Conservation (phyloP, 1,284 basidiomycete genomes). For the Sphaerobolus stellatus region DNA sequence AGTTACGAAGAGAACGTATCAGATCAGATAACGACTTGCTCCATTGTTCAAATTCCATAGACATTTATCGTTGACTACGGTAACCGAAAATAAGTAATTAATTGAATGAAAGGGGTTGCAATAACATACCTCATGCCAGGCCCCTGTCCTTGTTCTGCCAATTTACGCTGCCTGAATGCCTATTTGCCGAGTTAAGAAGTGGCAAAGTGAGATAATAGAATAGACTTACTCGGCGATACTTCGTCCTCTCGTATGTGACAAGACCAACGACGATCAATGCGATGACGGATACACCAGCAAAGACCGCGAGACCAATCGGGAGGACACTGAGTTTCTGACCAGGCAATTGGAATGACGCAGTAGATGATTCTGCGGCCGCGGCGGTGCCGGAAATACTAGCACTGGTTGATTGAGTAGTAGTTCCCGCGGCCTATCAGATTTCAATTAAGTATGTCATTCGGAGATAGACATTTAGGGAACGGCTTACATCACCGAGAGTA, state of each 20-base stretch:
- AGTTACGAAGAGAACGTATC: no score
- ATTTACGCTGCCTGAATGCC: conserved; percentile 73
- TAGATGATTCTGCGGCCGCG: conserved; percentile 18
- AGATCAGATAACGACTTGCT: neutral
- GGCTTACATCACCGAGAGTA: conserved; percentile 16
- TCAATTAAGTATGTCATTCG: conserved; percentile 18
- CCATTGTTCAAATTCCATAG: neutral
- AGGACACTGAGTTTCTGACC: conserved; percentile 72
- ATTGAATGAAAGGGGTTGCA: neutral
- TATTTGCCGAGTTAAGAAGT: no score
- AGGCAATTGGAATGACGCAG: conserved; percentile 57
- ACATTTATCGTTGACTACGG: conserved; percentile 1
- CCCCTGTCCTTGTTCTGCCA: conserved; percentile 63
- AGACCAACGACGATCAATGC: conserved; percentile 74
- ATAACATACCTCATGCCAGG: conserved; percentile 53
- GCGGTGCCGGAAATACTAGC: conserved; percentile 6
- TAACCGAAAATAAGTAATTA: neutral
- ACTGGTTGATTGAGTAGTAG: conserved; percentile 12
- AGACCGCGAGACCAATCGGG: conserved; percentile 77
- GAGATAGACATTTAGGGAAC: conserved; percentile 18
- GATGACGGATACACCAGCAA: conserved; percentile 78
- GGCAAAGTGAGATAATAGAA: neutral
- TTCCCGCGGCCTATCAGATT: conserved; percentile 9
- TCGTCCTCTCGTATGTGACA: conserved; percentile 80
- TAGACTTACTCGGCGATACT: conserved; percentile 68